Base-by-base conservation (phyloP, 1,284 basidiomycete species). In the Sporisorium graminicola region DNA sequence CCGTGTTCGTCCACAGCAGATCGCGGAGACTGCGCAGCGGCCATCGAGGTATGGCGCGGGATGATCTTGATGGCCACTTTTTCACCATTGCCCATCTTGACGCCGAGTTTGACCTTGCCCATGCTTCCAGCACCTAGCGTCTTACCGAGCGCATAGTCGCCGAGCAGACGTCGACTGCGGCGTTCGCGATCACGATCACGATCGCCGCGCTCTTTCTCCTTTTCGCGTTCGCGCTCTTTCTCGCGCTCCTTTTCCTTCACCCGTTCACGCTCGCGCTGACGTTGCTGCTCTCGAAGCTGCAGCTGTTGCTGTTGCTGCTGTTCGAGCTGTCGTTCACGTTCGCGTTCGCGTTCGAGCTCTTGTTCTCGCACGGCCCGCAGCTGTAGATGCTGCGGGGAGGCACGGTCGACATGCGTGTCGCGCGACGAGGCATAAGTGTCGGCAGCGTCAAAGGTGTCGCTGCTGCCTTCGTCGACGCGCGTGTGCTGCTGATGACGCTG, bases 41-140 rank as follows among this genome's bases (percentile, higher is more conserved):
- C 88, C 16, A 74, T 85, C 87, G 92, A 86, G 87, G 89, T 74
- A 89, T 91, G 88, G 16, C 95, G 91, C 24, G 97, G 96, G 20
- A 98, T 92, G 83, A 99, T 99, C 89, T 99, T 99, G 88, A 99
- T 94, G 12, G 97, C 97, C 74, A 96, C 96, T 90, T 96, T 97
- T 87, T 98, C 94, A 46, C 93, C 93, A 1, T 94, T 93, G 78
- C 91, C 85, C 78, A 93, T 93, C 86, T 96, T 94, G 44, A 93
- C 92, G 8, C 94, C 96, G 20, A 98, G 90, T 89, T 98, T 99
- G 83, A 99, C 97, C 86, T 98, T 98, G 78, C 96, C 97, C 95
- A 99, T 99, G 86, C 94, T 95, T 42, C 97, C 96, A 43, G 95
- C 95, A 54, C 97, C 96, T 37, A 99, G 89, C 3, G 96, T 98